Conservation (phyloP, 176 grass and related monocot species). For the Canna indica region DNA sequence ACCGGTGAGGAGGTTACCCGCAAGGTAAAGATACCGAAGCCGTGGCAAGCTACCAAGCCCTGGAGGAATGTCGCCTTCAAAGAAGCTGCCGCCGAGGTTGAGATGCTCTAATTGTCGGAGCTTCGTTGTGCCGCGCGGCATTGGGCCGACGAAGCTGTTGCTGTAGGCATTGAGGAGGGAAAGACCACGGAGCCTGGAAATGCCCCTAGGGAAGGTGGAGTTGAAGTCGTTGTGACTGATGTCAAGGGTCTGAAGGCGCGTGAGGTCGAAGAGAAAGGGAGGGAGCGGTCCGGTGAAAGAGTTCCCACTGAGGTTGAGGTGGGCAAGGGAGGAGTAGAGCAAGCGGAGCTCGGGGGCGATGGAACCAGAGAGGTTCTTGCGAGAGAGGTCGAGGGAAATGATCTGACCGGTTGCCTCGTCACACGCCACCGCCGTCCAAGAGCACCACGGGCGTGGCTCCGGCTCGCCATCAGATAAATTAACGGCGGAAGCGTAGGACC, state of each 20-base stretch:
- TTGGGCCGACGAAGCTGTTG: conserved; percentile 55
- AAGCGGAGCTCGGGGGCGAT: conserved; percentile 38
- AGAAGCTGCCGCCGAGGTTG: conserved; percentile 77
- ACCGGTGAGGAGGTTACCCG: conserved; percentile 53
- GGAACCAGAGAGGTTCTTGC: conserved; percentile 65
- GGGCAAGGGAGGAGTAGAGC: conserved; percentile 38
- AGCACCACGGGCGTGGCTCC: conserved; percentile 53
- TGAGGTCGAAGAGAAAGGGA: conserved; percentile 39
- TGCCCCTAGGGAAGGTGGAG: conserved; percentile 42
- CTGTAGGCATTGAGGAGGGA: conserved; percentile 50
- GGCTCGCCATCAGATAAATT: conserved; percentile 23
- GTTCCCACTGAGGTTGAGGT: conserved; percentile 64
- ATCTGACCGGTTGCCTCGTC: conserved; percentile 42
- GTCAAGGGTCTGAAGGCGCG: conserved; percentile 40
- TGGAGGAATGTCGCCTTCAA: conserved; percentile 41
- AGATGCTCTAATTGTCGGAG: conserved; percentile 35
- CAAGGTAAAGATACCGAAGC: conserved; percentile 51
- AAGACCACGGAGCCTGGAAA: conserved; percentile 30
- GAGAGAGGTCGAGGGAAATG: conserved; percentile 49
- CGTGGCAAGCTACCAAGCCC: conserved; percentile 26
- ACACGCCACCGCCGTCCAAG: conserved; percentile 58
- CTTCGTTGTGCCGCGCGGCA: conserved; percentile 36
- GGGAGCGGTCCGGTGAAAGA: conserved; percentile 48
- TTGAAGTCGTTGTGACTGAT: conserved; percentile 80
- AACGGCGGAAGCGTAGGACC: conserved; percentile 42